A percentile compares a stretch with the other conserved stretches of the same genome.
Evolutionary conservation across 108 stramenopile genomes (phyloP).

Genomic region (Stephanodiscus triporus): DNA sequence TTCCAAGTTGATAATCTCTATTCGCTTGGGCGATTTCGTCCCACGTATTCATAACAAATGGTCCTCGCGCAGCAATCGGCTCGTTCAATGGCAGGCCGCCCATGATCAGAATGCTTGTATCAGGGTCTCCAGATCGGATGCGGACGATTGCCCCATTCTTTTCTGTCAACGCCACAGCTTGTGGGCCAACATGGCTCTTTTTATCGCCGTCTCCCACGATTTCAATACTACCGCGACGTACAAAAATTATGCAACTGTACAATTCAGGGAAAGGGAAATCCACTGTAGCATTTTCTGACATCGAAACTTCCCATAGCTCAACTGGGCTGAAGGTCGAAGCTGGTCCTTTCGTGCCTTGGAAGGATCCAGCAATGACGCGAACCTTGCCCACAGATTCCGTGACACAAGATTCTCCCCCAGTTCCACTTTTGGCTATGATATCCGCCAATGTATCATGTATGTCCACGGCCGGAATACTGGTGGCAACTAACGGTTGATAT

Average conservation of each 20-base stretch:
- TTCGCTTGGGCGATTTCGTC: slow-evolving; percentile 85
- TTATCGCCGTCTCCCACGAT: slow-evolving; percentile 52
- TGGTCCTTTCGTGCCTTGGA: slow-evolving; percentile 61
- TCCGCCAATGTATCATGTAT: slow-evolving; percentile 34
- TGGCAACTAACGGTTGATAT: slow-evolving; percentile 75
- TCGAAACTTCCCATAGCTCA: slow-evolving; percentile 77
- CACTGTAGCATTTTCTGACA: slow-evolving; percentile 52
- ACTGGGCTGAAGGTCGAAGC: slow-evolving; percentile 85
- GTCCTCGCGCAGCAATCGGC: slow-evolving; percentile 90
- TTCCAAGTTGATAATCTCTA: slow-evolving; percentile 75
- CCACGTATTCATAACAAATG: slow-evolving; percentile 94
- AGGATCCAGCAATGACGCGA: slow-evolving; percentile 80
- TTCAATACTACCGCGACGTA: slow-evolving; percentile 62
- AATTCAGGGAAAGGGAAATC: slow-evolving; percentile 69
- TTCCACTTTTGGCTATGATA: neutral
- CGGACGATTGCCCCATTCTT: slow-evolving; percentile 53
- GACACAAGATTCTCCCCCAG: slow-evolving; percentile 19
- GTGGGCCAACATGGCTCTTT: slow-evolving; percentile 53
- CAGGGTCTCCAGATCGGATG: slow-evolving; percentile 45
- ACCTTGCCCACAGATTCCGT: slow-evolving; percentile 47
- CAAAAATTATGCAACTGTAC: slow-evolving; percentile 83
- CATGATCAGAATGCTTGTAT: slow-evolving; percentile 75
- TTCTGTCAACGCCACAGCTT: slow-evolving; percentile 78
- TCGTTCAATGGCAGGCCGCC: slow-evolving; percentile 82
- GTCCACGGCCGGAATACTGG: slow-evolving; percentile 67